Conservation (phyloP, 148 eudicot species). For the Hydrangea macrophylla region DNA sequence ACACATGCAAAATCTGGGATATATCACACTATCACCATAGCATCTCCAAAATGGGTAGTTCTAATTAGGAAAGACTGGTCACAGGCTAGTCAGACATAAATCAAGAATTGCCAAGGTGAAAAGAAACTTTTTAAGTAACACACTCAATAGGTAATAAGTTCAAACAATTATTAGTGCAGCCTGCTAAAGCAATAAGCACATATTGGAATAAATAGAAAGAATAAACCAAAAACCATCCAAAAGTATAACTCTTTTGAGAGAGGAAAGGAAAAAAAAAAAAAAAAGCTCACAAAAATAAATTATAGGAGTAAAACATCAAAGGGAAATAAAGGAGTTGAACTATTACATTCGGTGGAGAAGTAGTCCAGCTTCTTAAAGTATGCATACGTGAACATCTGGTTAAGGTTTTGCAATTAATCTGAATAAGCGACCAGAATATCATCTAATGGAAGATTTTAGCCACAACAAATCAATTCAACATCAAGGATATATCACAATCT, state of each 20-base stretch:
- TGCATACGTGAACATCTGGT: constrained; percentile 80
- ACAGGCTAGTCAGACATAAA: neutral
- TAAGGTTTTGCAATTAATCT: constrained; percentile 40
- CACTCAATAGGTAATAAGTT: too few species aligned
- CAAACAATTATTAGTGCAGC: neutral
- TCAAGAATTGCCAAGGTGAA: neutral
- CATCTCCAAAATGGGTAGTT: neutral
- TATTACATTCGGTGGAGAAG: constrained; percentile 98
- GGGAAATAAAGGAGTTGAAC: constrained; percentile 9
- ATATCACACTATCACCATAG: neutral
- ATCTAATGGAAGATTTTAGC: neutral
- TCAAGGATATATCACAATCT: constrained; percentile 98
- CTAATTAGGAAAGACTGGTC: neutral
- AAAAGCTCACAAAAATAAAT: too few species aligned
- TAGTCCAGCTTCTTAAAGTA: constrained; percentile 95
- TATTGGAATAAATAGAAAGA: neutral
- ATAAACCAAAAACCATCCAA: neutral
- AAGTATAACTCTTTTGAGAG: too few species aligned
- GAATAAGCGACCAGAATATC: constrained; percentile 2
- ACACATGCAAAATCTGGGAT: neutral
- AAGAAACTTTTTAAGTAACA: neutral
- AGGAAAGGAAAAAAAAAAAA: neutral
- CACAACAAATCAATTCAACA: neutral
- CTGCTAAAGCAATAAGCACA: neutral
- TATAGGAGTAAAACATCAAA: constrained; percentile 6